These are phyloP conservation scores for Botryosphaeria dothidea DNA, from an alignment of 2,329 filamentous ascomycete genomes.

Conservation along the genomic window DNA sequence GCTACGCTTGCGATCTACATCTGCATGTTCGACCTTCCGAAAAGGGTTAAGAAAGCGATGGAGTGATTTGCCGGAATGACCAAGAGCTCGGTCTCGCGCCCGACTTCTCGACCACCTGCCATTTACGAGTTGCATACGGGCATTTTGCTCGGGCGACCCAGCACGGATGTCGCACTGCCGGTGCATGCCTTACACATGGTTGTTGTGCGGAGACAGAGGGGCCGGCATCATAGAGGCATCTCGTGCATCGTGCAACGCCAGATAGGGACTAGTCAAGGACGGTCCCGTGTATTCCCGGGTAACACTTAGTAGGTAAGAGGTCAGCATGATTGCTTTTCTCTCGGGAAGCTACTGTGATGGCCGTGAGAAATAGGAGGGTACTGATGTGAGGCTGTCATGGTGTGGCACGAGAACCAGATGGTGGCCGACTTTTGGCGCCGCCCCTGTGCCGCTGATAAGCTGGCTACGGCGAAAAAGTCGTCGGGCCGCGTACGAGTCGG, in stretches of 20 bases:
- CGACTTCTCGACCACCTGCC: background rate
- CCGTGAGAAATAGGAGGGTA: background rate
- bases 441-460: background rate
- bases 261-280: background rate
- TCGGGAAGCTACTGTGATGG: background rate
- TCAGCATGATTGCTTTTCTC: background rate
- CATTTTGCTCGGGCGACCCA: background rate
- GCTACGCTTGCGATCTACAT: conserved; percentile 1
- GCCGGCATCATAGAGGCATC: background rate
- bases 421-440: background rate
- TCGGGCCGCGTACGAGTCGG: background rate
- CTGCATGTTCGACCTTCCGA: conserved; percentile 1
- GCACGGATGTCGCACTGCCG: background rate
- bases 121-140: background rate
- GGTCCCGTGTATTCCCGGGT: background rate
- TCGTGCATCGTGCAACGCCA: background rate
- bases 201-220: background rate
- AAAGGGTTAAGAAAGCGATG: background rate
- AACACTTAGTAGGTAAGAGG: background rate
- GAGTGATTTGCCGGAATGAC: conserved; percentile 1
- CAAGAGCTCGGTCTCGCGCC: background rate
- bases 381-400: background rate
- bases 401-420: background rate
- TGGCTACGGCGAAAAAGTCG: background rate
- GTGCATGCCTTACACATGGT: background rate